These are phyloP conservation scores for Camelina neglecta DNA, from an alignment of 345 rosid species.

Conservation along the genomic window DNA sequence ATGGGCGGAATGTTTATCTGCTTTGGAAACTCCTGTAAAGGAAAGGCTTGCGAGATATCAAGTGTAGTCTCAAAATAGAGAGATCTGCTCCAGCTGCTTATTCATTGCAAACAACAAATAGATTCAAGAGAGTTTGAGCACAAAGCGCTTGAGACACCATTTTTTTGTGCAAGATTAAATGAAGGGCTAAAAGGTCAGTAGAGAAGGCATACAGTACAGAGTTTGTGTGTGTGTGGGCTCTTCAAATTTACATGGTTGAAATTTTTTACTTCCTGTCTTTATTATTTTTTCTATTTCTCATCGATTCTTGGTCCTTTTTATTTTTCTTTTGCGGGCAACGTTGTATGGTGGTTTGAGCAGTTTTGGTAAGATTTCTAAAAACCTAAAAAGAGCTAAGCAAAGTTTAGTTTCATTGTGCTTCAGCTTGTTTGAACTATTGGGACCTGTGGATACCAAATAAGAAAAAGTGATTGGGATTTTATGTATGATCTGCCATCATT, in stretches of 20 bases:
- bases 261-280: constrained; percentile 9
- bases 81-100: constrained; percentile 3
- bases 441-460: constrained; percentile 39
- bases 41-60: constrained; percentile 85
- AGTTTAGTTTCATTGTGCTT: constrained; percentile 21
- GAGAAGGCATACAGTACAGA: constrained; percentile 37
- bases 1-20: constrained; percentile 88
- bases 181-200: constrained; percentile 31
- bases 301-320: constrained; percentile 28
- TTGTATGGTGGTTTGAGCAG: constrained; percentile 44
- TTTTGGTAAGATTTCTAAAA: constrained; percentile 35
- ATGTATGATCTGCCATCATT: neutral
- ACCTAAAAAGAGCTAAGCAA: constrained; percentile 23
- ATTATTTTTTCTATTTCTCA: neutral
- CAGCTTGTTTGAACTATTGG: constrained; percentile 25
- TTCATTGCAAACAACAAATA: constrained; percentile 29
- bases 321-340: constrained; percentile 26
- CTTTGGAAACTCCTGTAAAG: constrained; percentile 83
- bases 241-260: constrained; percentile 26
- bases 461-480: constrained; percentile 30
- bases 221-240: constrained; percentile 32
- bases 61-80: constrained; percentile 49
- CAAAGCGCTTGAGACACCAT: constrained; percentile 31
- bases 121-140: constrained; percentile 32
- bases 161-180: constrained; percentile 31